Evolutionary conservation across 2,329 filamentous ascomycete species (phyloP), one percentile per base, ranked within the genome.

Genomic region (Pseudocercospora vitis): DNA sequence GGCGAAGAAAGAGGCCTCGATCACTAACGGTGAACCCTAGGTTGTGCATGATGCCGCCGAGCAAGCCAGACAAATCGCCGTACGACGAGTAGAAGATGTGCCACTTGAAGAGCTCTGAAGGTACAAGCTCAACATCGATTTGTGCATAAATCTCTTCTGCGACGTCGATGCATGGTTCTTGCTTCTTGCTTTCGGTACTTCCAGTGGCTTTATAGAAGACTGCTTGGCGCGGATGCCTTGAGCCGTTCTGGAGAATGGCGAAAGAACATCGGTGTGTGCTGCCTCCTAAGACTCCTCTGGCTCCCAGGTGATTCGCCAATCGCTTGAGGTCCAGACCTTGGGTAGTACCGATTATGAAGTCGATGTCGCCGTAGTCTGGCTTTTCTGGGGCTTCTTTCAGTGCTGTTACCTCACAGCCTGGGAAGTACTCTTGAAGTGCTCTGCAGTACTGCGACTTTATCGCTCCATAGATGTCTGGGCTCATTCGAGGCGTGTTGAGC

Each of bases 371-470:
- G 63, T 83, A 80, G 61, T 84, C 81, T 0, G 60, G 35, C 69
- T 94, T 94, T 1, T 68, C 84, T 0, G 88, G 88, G 0, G 81
- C 86, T 60, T 90, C 86, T 23, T 86, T 80, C 0, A 87, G 84
- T 0, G 79, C 76, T 0, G 76, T 78, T 3, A 87, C 82, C 6
- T 72, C 73, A 0, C 71, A 50, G 61, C 82, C 89, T 1, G 56
- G 53, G 3, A 85, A 70, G 1, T 72, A 62, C 1, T 71, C 68
- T 0, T 88, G 76, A 1, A 76, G 68, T 4, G 52, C 48, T 0
- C 65, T 52, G 21, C 76, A 72, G 55, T 78, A 81, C 0, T 73
- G 64, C 0, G 68, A 57, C 18, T 80, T 80, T 23, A 84, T 73
- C 1, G 68, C 56, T 1, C 71, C 48, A 70, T 91, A 92, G 26